Base-by-base conservation (phyloP, 495 filamentous ascomycete genomes). In the Penicillium angulare region DNA sequence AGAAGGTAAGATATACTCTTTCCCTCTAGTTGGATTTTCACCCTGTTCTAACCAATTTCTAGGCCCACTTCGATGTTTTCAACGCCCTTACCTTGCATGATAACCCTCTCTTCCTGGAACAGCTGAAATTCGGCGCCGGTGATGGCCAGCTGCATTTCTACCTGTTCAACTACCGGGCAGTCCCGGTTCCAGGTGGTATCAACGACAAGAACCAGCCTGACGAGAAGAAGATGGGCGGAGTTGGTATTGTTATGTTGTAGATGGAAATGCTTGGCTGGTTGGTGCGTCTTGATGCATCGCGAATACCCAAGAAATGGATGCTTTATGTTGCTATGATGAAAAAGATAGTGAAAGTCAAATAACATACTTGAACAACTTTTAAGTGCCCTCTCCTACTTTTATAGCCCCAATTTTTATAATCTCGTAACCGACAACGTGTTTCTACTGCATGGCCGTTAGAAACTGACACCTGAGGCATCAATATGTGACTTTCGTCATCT, bases 131-230 rank as follows among this genome's bases (percentile, higher is more conserved):
- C 52, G 92, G 92, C 20, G 81, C 86, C 6, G 93, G 93, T 13
- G 93, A 98, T 63, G 93, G 93, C 39, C 88, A 91, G 63, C 75
- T 98, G 49, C 90, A 97, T 63, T 98, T 86, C 68, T 98, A 98
- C 64, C 77, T 98, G 12, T 98, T 92, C 77, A 98, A 97, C 73
- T 98, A 96, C 77, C 84, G 89, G 27, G 86, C 90, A 7, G 79
- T 84, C 35, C 84, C 84, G 7, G 83, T 98, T 52, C 73, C 80
- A 8, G 91, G 93, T 20, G 93, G 93, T 22, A 84, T 97, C 20
- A 84, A 96, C 66, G 77, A 80, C 48, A 82, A 79, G 55, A 93
- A 93, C 60, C 71, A 79, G 46, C 69, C 88, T 13, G 90, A 95
- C 64, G 80, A 81, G 45, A 82, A 83, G 44, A 75, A 79, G 48